phyloP scores from a whole-genome alignment of 495 filamentous ascomycete species.

The Articulospora tetracladia region DNA sequence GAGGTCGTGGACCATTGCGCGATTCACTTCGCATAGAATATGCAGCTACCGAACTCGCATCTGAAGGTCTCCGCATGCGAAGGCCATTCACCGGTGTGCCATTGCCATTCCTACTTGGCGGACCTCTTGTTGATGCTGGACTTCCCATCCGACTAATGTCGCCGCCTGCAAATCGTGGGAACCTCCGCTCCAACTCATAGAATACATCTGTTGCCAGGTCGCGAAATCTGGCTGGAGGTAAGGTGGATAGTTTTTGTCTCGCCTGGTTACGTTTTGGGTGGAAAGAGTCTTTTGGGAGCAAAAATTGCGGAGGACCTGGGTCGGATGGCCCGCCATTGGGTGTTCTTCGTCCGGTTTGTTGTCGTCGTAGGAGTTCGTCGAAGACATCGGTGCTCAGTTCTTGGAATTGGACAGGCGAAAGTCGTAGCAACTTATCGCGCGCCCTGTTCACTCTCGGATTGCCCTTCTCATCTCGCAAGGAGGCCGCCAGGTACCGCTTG shows the following conservation, averaged over 20 bases:
- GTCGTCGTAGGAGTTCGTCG: slow-evolving; percentile 87
- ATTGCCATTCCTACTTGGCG: slow-evolving; percentile 46
- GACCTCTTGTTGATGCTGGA: slow-evolving; percentile 54
- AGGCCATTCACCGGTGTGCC: slow-evolving; percentile 51
- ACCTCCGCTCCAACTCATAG: slow-evolving; percentile 86
- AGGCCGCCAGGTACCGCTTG: slow-evolving; percentile 68
- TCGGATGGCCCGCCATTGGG: slow-evolving; percentile 51
- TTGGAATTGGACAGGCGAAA: slow-evolving; percentile 90
- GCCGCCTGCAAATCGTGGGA: slow-evolving; percentile 70
- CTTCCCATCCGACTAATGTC: slow-evolving; percentile 68
- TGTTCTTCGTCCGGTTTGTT: slow-evolving; percentile 51
- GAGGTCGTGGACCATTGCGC: slow-evolving; percentile 23
- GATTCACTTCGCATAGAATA: slow-evolving; percentile 28
- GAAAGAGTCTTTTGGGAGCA: slow-evolving; percentile 80
- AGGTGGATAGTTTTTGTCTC: slow-evolving; percentile 84
- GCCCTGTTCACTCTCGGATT: slow-evolving; percentile 79
- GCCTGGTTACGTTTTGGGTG: slow-evolving; percentile 97
- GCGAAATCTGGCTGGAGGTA: slow-evolving; percentile 78
- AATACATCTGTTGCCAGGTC: slow-evolving; percentile 95
- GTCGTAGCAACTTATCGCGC: slow-evolving; percentile 83
- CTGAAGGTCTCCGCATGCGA: slow-evolving; percentile 46
- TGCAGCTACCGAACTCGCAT: slow-evolving; percentile 45
- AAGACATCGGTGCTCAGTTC: slow-evolving; percentile 97
- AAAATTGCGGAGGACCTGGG: slow-evolving; percentile 54
- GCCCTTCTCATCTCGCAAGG: slow-evolving; percentile 68